Evolutionary conservation across 371 early-diverging fungal species (phyloP), one percentile per base, ranked within the genome.

Genomic region (Mycotypha africana): DNA sequence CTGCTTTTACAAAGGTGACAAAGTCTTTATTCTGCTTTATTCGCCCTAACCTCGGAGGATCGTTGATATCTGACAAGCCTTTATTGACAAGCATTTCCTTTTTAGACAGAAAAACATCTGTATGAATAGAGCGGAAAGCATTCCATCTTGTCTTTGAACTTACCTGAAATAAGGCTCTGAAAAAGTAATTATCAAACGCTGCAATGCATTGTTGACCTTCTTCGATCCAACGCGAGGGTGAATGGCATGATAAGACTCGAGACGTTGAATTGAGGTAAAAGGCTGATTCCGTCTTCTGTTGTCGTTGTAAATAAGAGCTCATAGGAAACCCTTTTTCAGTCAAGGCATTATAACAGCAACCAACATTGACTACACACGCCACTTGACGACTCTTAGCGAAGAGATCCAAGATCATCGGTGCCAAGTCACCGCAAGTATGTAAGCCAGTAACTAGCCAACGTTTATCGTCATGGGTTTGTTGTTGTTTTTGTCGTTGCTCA

Each of bases 361-460:
- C 88, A 6, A 92, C 92, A 54, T 78, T 77, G 21, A 86, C 90
- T 25, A 92, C 62, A 10, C 79, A 81, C 0, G 55, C 49, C 1
- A 90, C 88, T 15, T 65, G 45, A 11, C 74, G 61, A 32, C 81
- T 78, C 39, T 79, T 62, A 2, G 79, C 70, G 66, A 88, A 93
- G 37, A 89, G 62, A 20, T 78, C 76, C 15, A 92, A 71, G 49
- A 85, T 82, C 16, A 82, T 69, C 41, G 82, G 79, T 3, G 89
- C 76, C 38, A 93, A 51, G 49, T 92, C 85, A 4, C 94, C 94
- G 46, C 94, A 93, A 0, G 93, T 82, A 53, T 93, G 93, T 8
- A 93, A 70, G 2, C 93, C 92, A 39, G 89, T 88, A 0, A 92
- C 67, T 32, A 89, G 60, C 88, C 88, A 91, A 4, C 42, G 25